Conservation (phyloP, 164 flowering plant genomes). For the Tetrastigma voinierianum region DNA sequence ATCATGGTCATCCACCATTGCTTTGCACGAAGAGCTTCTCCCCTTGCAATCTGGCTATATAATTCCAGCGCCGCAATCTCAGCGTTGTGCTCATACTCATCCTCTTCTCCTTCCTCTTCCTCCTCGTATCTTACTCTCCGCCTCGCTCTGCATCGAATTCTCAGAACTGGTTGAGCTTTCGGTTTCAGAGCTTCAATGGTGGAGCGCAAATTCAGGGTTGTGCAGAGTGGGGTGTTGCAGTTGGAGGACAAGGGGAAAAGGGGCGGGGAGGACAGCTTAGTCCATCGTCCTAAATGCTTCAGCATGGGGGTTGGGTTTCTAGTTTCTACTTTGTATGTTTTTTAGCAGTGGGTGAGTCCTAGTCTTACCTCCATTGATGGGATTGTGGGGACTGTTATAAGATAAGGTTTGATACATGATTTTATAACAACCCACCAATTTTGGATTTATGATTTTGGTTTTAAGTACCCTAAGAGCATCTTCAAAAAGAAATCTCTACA, state of each 20-base stretch:
- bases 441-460: too few relatives aligned
- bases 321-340: not conserved
- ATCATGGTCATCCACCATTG: slow-evolving; percentile 56
- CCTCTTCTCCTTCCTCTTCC: slow-evolving; percentile 39
- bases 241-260: not conserved
- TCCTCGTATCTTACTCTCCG: slow-evolving; percentile 48
- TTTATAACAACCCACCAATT: too few relatives aligned
- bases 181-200: not conserved
- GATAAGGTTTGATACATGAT: too few relatives aligned
- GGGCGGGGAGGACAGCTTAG: slow-evolving; percentile 1
- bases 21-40: slow-evolving; percentile 70
- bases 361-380: too few relatives aligned
- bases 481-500: too few relatives aligned
- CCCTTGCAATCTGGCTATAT: slow-evolving; percentile 46
- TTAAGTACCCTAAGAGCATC: too few relatives aligned
- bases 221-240: not conserved
- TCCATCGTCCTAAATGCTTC: slow-evolving; percentile 3
- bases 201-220: not conserved
- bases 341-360: not conserved
- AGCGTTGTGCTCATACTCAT: slow-evolving; percentile 47
- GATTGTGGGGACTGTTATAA: too few relatives aligned
- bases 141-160: slow-evolving; percentile 26
- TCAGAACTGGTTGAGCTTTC: not conserved
- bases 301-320: not conserved
- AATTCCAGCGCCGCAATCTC: slow-evolving; percentile 62